Percentiles rank a stretch among this genome's conserved stretches.
Conservation (phyloP, 441 rosid species). For the Pelargonium citronellum region DNA sequence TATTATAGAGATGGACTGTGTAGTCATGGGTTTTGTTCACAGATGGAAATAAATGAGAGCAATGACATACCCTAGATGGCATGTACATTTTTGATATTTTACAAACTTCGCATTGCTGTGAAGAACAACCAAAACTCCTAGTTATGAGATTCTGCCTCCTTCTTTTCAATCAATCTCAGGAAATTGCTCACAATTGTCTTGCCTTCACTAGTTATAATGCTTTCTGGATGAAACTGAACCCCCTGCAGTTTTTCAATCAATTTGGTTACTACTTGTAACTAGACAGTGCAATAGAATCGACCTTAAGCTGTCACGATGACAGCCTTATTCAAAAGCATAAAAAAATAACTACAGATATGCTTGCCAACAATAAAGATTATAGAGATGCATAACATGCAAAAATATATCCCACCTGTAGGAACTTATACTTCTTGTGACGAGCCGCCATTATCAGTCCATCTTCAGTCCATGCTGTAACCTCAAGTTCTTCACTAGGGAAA, state of each 20-base stretch:
- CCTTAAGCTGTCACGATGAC: neutral
- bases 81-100: neutral
- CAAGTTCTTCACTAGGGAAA: slow-evolving; percentile 65
- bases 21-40: too few relatives aligned
- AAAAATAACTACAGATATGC: too few relatives aligned
- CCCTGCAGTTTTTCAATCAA: neutral
- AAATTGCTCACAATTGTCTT: neutral
- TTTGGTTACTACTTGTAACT: too few relatives aligned
- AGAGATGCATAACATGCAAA: neutral
- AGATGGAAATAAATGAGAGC: neutral
- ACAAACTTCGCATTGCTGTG: neutral
- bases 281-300: neutral
- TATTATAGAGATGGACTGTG: neutral
- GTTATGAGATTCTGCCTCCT: neutral
- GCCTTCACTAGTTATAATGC: neutral
- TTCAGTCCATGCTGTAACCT: slow-evolving; percentile 90
- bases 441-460: slow-evolving; percentile 95
- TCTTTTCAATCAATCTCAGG: neutral
- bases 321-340: neutral
- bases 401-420: slow-evolving; percentile 54
- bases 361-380: neutral
- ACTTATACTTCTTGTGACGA: slow-evolving; percentile 71
- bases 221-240: slow-evolving; percentile 3
- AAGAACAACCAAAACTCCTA: neutral
- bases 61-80: neutral